A percentile compares a stretch with the other conserved stretches of the same genome.
Conservation (phyloP, 768 basidiomycete species). For the Mycena galopus region DNA sequence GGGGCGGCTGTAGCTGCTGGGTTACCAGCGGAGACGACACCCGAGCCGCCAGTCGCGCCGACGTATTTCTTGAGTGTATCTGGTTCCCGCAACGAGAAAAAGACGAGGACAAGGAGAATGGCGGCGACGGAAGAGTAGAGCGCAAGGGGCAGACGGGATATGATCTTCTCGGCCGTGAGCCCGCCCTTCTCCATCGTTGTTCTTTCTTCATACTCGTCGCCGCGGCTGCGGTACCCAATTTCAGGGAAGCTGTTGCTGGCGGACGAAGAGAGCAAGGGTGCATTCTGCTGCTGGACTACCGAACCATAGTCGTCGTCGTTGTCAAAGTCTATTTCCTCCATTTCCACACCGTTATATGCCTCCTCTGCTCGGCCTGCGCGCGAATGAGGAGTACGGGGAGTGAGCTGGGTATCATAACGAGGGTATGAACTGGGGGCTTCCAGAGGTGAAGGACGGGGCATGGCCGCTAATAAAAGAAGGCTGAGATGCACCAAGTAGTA, state of each 20-base stretch:
- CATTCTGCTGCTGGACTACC: slow-evolving; percentile 55
- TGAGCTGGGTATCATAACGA: slow-evolving; percentile 52
- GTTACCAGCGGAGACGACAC: slow-evolving; percentile 18
- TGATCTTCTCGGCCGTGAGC: slow-evolving; percentile 40
- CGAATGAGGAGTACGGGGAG: slow-evolving; percentile 75
- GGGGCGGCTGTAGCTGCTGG: slow-evolving; percentile 3
- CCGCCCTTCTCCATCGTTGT: slow-evolving; percentile 34
- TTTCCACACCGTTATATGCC: slow-evolving; percentile 63
- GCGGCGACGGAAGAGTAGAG: slow-evolving; percentile 59
- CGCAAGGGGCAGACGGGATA: slow-evolving; percentile 56
- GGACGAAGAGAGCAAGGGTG: slow-evolving; percentile 64
- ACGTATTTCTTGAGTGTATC: slow-evolving; percentile 61
- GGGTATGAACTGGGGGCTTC: slow-evolving; percentile 46
- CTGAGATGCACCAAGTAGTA: slow-evolving; percentile 4
- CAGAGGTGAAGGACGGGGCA: slow-evolving; percentile 59
- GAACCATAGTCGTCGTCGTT: slow-evolving; percentile 53
- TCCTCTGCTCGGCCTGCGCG: slow-evolving; percentile 71
- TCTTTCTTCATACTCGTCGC: slow-evolving; percentile 50
- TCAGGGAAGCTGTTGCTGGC: slow-evolving; percentile 55
- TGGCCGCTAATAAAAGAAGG: slow-evolving; percentile 30
- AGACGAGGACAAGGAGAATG: slow-evolving; percentile 61
- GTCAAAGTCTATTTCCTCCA: slow-evolving; percentile 55
- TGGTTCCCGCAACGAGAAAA: slow-evolving; percentile 64
- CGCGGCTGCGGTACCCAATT: slow-evolving; percentile 54
- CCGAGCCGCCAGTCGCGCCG: slow-evolving; percentile 44